Evolutionary conservation across 2,329 filamentous ascomycete species (phyloP), one percentile per base, ranked within the genome.

Genomic region (Pseudogymnoascus sp.): DNA sequence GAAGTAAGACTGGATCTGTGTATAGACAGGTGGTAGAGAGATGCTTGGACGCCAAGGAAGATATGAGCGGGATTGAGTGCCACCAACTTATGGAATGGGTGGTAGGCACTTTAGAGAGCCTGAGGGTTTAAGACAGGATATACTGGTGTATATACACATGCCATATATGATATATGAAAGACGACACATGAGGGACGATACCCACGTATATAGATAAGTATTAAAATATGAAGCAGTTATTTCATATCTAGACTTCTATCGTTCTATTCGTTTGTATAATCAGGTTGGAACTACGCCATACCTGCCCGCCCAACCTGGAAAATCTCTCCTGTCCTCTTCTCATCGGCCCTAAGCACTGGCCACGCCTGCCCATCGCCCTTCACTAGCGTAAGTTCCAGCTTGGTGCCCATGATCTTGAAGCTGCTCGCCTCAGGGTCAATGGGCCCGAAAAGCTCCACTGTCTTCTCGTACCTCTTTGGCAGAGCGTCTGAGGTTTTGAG

Each of bases 251-350:
- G 16, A 19, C 50, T n/a, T 35, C 29, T 33, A 56, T 33, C 3
- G 16, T 33, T 56, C 29, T 35, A 56, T 56, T 33, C 16, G 29
- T 56, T 35, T 56, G 10, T 35, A 35, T 56, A 56, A 56, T 13
- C 29, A 56, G 50, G n/a, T 21, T 33, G 29, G 50, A 33, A 21
- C 50, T 56, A 56, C 50, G 50, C 50, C 50, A 56, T 80, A 35
- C 88, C 91, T 61, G 95, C 92, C 67, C 86, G 82, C 13, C 95
- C 95, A 67, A 96, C 82, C 77, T 99, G 95, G 67, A 97, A 86
- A 70, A 96, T 96, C 78, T 96, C 89, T 2, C 86, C 86, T 3
- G 84, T 86, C 68, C 79, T 80, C 67, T 78, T 81, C 70, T 90
- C 87, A 69, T 88, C 85, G 62, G 82, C 85, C 65, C 86, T 80